Conservation (phyloP, 257 asterid species). For the Solanum virginianum region DNA sequence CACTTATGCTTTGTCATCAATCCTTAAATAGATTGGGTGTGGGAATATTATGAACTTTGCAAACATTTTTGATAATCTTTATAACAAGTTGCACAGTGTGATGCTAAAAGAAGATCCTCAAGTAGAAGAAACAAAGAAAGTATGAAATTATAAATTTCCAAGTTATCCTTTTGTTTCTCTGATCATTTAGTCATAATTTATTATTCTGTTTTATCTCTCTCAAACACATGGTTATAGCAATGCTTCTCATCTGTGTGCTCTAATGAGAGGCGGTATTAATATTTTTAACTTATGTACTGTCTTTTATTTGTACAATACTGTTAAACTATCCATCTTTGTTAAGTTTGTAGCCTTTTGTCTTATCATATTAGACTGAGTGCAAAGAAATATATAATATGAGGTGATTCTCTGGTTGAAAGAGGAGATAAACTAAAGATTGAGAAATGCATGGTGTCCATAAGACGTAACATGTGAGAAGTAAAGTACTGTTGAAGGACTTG, state of each 20-base stretch:
- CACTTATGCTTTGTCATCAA: neutral
- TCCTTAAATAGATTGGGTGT: neutral
- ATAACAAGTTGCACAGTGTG: neutral
- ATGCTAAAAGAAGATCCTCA: neutral
- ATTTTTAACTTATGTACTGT: neutral
- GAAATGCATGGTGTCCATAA: neutral
- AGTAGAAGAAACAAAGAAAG: neutral
- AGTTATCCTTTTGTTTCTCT: neutral
- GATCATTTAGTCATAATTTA: neutral
- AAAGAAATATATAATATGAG: neutral
- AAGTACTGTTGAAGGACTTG: neutral
- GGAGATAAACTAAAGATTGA: neutral
- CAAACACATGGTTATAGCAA: neutral
- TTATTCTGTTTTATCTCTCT: neutral
- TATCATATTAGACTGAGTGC: neutral
- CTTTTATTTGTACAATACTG: neutral
- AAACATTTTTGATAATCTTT: neutral
- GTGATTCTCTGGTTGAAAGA: neutral
- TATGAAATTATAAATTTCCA: neutral
- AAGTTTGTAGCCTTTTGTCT: neutral
- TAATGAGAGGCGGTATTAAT: neutral
- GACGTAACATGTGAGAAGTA: neutral
- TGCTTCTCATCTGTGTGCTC: neutral
- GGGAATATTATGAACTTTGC: neutral
- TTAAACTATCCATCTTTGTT: neutral